These are phyloP conservation scores for Blastomyces silverae DNA, from an alignment of 2,329 filamentous ascomycete genomes.

Conservation along the genomic window DNA sequence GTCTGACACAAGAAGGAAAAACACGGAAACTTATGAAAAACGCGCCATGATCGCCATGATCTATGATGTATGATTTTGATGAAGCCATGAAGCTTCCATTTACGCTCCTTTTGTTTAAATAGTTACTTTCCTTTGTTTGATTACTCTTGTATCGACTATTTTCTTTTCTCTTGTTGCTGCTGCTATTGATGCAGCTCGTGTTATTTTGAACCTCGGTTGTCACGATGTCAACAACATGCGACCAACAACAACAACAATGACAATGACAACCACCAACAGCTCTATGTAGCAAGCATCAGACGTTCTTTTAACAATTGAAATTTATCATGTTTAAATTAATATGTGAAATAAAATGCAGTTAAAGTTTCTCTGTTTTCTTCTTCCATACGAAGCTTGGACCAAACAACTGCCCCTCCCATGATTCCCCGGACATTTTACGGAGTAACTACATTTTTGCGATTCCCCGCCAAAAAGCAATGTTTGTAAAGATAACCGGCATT, in stretches of 20 bases:
- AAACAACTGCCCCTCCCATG: too few species aligned
- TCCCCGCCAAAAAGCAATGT: background rate
- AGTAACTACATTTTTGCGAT: too few species aligned
- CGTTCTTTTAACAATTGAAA: too few species aligned
- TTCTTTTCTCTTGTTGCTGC: background rate
- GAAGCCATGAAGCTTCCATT: background rate
- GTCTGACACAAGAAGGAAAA: background rate
- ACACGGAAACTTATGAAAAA: background rate
- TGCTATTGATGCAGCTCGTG: background rate
- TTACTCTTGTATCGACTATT: background rate
- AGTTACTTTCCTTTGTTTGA: background rate
- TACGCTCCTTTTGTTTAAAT: background rate
- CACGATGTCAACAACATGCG: too few species aligned
- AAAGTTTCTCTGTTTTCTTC: too few species aligned
- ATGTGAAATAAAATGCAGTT: too few species aligned
- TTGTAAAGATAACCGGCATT: background rate
- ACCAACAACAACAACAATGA: too few species aligned
- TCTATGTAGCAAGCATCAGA: background rate
- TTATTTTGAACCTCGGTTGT: background rate
- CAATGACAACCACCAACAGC: too few species aligned
- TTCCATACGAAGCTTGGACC: too few species aligned
- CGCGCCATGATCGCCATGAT: background rate
- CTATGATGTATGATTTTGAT: background rate
- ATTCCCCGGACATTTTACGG: too few species aligned
- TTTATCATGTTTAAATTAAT: too few species aligned